Evolutionary conservation across 257 asterid genomes (phyloP).

Genomic region (Forsythia viridissima): DNA sequence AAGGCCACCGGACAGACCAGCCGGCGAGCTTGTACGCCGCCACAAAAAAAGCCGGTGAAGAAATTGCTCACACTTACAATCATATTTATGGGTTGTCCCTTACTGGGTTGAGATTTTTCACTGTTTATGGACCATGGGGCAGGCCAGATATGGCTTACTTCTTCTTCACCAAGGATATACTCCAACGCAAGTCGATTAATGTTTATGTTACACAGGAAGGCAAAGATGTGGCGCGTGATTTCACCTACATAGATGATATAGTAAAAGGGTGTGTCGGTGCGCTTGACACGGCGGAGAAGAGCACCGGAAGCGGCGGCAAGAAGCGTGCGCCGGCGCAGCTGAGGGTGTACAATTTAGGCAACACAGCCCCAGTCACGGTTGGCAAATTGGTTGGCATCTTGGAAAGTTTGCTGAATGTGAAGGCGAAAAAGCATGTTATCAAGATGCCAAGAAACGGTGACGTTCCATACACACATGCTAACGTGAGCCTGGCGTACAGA

Average conservation of each 20-base stretch:
- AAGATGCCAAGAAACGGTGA: slow-evolving; percentile 97
- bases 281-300: slow-evolving; percentile 94
- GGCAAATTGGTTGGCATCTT: slow-evolving; percentile 76
- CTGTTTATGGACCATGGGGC: slow-evolving; percentile 97
- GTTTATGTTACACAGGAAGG: slow-evolving; percentile 70
- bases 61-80: slow-evolving; percentile 85
- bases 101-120: slow-evolving; percentile 88
- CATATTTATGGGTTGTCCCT: slow-evolving; percentile 81
- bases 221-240: slow-evolving; percentile 98
- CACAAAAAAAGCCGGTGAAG: slow-evolving; percentile 94
- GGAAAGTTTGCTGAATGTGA: slow-evolving; percentile 54
- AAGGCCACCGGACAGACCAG: slow-evolving; percentile 66
- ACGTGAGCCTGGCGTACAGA: slow-evolving; percentile 77
- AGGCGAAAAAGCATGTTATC: slow-evolving; percentile 72
- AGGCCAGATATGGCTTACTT: slow-evolving; percentile 96
- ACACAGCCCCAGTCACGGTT: slow-evolving; percentile 93
- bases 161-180: slow-evolving; percentile 83
- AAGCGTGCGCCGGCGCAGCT: slow-evolving; percentile 81
- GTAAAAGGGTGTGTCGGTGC: slow-evolving; percentile 92
- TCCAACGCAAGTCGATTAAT: slow-evolving; percentile 66
- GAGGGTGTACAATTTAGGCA: slow-evolving; percentile 88
- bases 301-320: slow-evolving; percentile 93
- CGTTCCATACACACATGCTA: slow-evolving; percentile 95
- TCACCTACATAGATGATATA: slow-evolving; percentile 89
- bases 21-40: slow-evolving; percentile 98